Evolutionary conservation across 176 grass and related monocot species (phyloP).

Genomic region (Cenchrus purpureus): DNA sequence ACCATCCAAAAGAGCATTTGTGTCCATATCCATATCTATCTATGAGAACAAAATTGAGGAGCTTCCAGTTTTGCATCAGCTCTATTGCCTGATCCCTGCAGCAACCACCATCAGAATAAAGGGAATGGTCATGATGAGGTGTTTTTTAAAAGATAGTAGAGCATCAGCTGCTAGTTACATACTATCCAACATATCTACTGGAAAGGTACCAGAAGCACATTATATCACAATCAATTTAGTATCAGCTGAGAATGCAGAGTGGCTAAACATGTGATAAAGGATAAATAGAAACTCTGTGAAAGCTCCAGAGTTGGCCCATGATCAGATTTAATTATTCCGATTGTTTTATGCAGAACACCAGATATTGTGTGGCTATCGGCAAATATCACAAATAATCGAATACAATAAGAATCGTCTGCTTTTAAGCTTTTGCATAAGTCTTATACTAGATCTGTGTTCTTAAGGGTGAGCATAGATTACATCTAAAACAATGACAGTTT

Average conservation of each 20-base stretch:
- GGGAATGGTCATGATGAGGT: too few relatives aligned
- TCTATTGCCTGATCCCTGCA: too few relatives aligned
- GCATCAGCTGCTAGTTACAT: too few relatives aligned
- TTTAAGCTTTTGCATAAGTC: not conserved
- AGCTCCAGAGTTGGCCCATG: not conserved
- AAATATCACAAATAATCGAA: not conserved
- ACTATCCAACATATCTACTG: too few relatives aligned
- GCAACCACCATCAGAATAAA: too few relatives aligned
- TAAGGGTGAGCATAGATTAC: not conserved
- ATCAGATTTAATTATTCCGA: not conserved
- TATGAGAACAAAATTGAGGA: too few relatives aligned
- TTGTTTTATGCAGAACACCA: not conserved
- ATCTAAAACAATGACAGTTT: slow-evolving; percentile 13
- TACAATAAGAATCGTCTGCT: not conserved
- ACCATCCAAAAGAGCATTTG: too few relatives aligned
- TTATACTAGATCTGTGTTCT: not conserved
- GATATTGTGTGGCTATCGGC: not conserved
- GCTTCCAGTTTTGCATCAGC: too few relatives aligned
- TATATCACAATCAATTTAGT: too few relatives aligned
- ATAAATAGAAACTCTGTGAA: slow-evolving; percentile 9
- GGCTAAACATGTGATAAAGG: slow-evolving; percentile 18
- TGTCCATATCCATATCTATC: too few relatives aligned
- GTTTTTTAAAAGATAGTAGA: too few relatives aligned
- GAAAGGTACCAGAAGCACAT: too few relatives aligned
- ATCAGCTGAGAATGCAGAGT: slow-evolving; percentile 30